A percentile compares a stretch with the other conserved stretches of the same genome.
Evolutionary conservation across 345 rosid species (phyloP).

Genomic region (Citropsis articulata): DNA sequence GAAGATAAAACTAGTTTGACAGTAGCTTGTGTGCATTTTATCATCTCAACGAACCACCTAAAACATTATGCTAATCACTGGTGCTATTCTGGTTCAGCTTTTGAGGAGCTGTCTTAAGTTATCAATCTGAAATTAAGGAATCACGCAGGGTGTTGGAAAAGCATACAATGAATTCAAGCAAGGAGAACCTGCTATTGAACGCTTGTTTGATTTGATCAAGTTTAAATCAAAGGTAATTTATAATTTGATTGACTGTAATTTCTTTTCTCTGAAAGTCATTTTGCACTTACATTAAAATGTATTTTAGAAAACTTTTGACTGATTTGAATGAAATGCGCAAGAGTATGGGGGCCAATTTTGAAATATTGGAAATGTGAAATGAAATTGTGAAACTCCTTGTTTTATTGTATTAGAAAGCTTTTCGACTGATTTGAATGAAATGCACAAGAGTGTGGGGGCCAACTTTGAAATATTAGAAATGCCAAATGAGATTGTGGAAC

Average conservation of each 20-base stretch:
- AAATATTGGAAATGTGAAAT: background rate
- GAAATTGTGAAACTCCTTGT: conserved; percentile 1
- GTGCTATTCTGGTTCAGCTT: conserved; percentile 10
- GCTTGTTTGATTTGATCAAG: conserved; percentile 64
- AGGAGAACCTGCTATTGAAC: conserved; percentile 91
- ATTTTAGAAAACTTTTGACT: background rate
- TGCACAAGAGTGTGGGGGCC: background rate
- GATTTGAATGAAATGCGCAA: background rate
- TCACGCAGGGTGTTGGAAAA: conserved; percentile 78
- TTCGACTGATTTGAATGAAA: conserved; percentile 1
- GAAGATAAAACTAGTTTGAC: conserved; percentile 4
- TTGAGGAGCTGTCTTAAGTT: conserved; percentile 35
- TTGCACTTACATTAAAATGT: background rate
- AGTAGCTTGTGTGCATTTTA: background rate
- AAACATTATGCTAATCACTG: conserved; percentile 10
- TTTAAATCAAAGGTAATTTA: conserved; percentile 55
- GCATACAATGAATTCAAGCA: conserved; percentile 94
- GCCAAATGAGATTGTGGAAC: background rate
- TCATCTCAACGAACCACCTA: background rate
- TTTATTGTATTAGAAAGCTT: background rate
- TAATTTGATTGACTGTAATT: background rate
- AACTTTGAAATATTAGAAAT: conserved; percentile 1
- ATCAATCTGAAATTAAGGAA: conserved; percentile 35
- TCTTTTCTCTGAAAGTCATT: background rate
- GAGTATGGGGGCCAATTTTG: background rate